Percentiles rank a stretch among this genome's conserved stretches.
phyloP scores from a whole-genome alignment of 768 basidiomycete genomes.

The Sistotremastrum niveocremeum region DNA sequence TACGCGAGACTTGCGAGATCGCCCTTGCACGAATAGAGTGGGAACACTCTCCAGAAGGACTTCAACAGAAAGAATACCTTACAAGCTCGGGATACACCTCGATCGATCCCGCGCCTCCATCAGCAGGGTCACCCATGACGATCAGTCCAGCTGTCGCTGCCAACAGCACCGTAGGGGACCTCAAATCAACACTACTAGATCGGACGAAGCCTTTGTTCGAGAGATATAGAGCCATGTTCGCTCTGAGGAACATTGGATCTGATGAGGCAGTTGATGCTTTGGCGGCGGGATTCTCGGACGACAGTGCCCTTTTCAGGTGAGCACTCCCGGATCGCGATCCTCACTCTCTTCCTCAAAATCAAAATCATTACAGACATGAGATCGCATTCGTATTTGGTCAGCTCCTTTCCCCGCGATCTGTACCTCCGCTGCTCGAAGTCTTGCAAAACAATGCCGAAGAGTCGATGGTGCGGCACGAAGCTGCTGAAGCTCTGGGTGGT shows the following conservation, averaged over 20 bases:
- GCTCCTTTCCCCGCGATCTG: conserved; percentile 75
- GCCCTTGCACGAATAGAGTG: conserved; percentile 91
- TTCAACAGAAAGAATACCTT: conserved; percentile 24
- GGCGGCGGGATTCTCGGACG: conserved; percentile 79
- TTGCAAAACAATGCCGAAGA: conserved; percentile 62
- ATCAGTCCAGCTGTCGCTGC: conserved; percentile 39
- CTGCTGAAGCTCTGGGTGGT: conserved; percentile 96
- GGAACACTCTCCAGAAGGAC: conserved; percentile 69
- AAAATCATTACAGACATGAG: conserved; percentile 58
- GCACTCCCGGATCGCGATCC: conserved; percentile 11
- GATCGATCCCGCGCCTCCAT: conserved; percentile 80
- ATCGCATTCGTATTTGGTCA: conserved; percentile 98
- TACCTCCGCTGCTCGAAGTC: conserved; percentile 71
- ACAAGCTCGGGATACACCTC: conserved; percentile 43
- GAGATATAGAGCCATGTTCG: conserved; percentile 97
- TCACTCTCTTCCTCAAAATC: not conserved
- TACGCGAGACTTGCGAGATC: conserved; percentile 95
- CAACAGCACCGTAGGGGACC: conserved; percentile 31
- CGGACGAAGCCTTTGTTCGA: conserved; percentile 64
- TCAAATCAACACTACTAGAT: conserved; percentile 55
- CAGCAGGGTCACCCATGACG: conserved; percentile 42
- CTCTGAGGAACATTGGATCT: conserved; percentile 85
- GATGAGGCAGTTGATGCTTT: conserved; percentile 80
- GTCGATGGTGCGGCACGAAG: conserved; percentile 98
- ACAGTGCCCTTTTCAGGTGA: conserved; percentile 87